Evolutionary conservation across 164 flowering plant species (phyloP), one percentile per base, ranked within the genome.

Genomic region (Piper longum): DNA sequence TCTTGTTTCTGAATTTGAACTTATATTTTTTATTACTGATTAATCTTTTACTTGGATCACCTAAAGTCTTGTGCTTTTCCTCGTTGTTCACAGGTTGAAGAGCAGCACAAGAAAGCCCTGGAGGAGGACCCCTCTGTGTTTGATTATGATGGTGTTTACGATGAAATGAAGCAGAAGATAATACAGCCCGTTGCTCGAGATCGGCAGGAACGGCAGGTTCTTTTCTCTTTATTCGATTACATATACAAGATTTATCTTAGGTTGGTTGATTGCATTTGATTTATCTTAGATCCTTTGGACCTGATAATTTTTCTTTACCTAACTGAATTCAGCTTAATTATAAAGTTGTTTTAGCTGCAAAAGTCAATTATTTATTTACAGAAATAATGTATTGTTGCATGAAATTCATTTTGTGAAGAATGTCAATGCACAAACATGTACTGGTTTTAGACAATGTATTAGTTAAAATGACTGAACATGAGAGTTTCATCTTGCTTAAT

Each of bases 111-210:
- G 79, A 90, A 93, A 67, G 96, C 96, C 16, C 69, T 93, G 72
- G 91, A 84, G 64, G 96, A 93, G 78, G 99, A 93, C 67, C 97
- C 99, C 0, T 73, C 85, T 4, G 86, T 76, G 3, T 90, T 90
- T 65, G 97, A 90, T 71, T 93, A 93, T 71, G 98, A 90, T 72
- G 97, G 86, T 5, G 97, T 85, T 17, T 90, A 90, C 69, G 97
- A 93, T 61, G 75, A 88, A 57, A 93, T 90, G 96, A 90, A 93
- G 71, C 72, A 78, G 69, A 76, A 81, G 59, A 70, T 45, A 14
- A 78, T 72, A 63, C 84, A 63, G 11, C 96, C 92, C 39, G 58
- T 59, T 9, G 66, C 55, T 2, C 79, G 77, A 56, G 97, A 90
- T 59, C 85, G 83, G 3, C 78, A 85, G 62, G 84, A 86, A 65